phyloP scores from a whole-genome alignment of 1,284 basidiomycete species.

The Fomitopsis palustris region DNA sequence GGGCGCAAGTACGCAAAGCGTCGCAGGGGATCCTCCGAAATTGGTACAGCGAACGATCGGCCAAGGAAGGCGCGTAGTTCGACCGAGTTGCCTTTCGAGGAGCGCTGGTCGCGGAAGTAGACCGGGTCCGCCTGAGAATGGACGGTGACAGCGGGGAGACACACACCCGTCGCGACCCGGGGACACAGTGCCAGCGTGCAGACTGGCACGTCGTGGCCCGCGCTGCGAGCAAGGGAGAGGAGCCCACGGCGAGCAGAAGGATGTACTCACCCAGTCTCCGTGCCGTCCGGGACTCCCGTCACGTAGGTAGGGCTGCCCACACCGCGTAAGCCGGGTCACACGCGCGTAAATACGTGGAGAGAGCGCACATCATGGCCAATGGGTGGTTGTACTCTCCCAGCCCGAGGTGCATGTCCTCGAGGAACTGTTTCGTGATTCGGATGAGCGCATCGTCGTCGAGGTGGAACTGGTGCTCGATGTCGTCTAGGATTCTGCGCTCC shows the following conservation, averaged over 20 bases:
- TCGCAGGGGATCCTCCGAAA: background rate
- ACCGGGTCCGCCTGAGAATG: slow-evolving; percentile 13
- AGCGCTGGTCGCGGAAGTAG: slow-evolving; percentile 16
- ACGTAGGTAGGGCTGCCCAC: slow-evolving; percentile 78
- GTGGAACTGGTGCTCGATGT: slow-evolving; percentile 67
- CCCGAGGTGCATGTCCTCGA: slow-evolving; percentile 74
- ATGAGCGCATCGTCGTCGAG: slow-evolving; percentile 59
- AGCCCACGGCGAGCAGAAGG: background rate
- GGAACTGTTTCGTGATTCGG: slow-evolving; percentile 74
- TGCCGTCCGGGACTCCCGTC: slow-evolving; percentile 85
- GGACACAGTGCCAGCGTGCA: background rate
- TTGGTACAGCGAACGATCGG: background rate
- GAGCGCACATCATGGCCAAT: slow-evolving; percentile 84
- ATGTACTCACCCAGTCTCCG: slow-evolving; percentile 78
- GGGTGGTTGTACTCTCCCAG: slow-evolving; percentile 68
- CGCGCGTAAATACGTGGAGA: background rate
- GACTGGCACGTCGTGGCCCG: slow-evolving; percentile 1
- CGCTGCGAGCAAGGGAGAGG: background rate
- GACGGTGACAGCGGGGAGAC: slow-evolving; percentile 5
- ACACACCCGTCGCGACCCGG: background rate
- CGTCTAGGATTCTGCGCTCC: slow-evolving; percentile 31
- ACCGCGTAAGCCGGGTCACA: slow-evolving; percentile 14
- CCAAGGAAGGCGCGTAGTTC: background rate
- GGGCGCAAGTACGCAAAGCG: background rate
- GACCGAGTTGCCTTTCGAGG: slow-evolving; percentile 13